Percentiles rank a stretch among this genome's conserved stretches.
Conservation (phyloP, 768 basidiomycete species). For the Kwoniella sp. region DNA sequence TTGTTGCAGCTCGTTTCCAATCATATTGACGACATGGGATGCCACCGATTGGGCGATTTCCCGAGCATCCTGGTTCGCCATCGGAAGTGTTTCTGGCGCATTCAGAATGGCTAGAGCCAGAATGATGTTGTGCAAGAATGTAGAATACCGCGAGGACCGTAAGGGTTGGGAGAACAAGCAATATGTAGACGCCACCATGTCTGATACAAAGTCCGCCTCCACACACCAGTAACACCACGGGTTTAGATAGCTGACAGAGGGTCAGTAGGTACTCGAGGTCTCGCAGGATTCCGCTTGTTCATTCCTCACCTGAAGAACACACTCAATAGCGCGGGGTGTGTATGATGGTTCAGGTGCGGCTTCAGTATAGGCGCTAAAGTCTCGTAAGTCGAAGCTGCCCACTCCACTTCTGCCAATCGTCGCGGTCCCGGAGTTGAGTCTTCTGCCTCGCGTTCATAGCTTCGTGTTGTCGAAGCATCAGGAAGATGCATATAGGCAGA, state of each 20-base stretch:
- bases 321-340: not conserved
- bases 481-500: conserved; percentile 5
- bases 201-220: not conserved
- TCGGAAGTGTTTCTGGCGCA: not conserved
- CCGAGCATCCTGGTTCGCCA: not conserved
- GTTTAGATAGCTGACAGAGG: not conserved
- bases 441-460: not conserved
- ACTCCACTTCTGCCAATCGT: not conserved
- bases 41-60: not conserved
- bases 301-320: not conserved
- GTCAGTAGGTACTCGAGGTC: not conserved
- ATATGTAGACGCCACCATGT: not conserved
- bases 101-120: conserved; percentile 6
- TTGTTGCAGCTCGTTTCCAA: not conserved
- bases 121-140: conserved; percentile 17
- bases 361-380: not conserved
- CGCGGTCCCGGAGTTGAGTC: not conserved
- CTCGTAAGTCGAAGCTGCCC: not conserved
- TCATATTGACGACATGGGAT: not conserved
- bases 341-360: not conserved
- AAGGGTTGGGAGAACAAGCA: not conserved
- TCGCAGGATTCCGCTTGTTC: not conserved
- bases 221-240: not conserved
- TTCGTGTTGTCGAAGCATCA: not conserved
- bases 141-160: conserved; percentile 10